A percentile compares a stretch with the other conserved stretches of the same genome.
Conservation (phyloP, 1,139 yeast genomes). For the Geotrichum cucujoidarum region DNA sequence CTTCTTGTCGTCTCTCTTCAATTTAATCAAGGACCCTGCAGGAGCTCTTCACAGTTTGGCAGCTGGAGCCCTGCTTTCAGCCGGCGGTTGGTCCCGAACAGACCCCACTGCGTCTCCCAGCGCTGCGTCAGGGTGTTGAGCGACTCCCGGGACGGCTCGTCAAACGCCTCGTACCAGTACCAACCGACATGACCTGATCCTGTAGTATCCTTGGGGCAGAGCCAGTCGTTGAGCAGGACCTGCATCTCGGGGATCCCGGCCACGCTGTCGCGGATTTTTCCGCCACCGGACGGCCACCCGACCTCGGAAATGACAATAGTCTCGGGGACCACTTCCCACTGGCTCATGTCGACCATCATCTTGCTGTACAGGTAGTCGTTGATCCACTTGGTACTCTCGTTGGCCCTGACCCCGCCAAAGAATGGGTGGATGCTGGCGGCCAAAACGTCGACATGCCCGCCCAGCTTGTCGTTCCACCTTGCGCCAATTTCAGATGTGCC, state of each 20-base stretch:
- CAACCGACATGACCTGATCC: conserved; percentile 40
- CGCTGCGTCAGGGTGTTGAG: conserved; percentile 45
- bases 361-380: conserved; percentile 46
- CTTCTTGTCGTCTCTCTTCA: neutral
- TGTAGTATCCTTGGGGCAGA: conserved; percentile 41
- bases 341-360: conserved; percentile 31
- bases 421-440: conserved; percentile 70
- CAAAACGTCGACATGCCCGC: conserved; percentile 46
- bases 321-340: conserved; percentile 26
- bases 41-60: conserved; percentile 8
- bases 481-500: conserved; percentile 58
- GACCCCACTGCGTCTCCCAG: conserved; percentile 75
- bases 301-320: conserved; percentile 52
- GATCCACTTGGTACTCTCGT: conserved; percentile 52
- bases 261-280: conserved; percentile 42
- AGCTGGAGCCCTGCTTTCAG: conserved; percentile 35
- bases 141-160: conserved; percentile 63
- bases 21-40: neutral
- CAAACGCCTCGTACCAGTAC: conserved; percentile 68
- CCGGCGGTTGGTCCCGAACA: conserved; percentile 48
- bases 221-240: conserved; percentile 48
- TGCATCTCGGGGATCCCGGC: conserved; percentile 48
- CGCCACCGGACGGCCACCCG: conserved; percentile 71
- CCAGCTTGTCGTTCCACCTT: conserved; percentile 34
- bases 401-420: conserved; percentile 53